A percentile compares a stretch with the other conserved stretches of the same genome.
These are phyloP conservation scores for Solanum acaule DNA, from an alignment of 257 asterid species.

Conservation along the genomic window DNA sequence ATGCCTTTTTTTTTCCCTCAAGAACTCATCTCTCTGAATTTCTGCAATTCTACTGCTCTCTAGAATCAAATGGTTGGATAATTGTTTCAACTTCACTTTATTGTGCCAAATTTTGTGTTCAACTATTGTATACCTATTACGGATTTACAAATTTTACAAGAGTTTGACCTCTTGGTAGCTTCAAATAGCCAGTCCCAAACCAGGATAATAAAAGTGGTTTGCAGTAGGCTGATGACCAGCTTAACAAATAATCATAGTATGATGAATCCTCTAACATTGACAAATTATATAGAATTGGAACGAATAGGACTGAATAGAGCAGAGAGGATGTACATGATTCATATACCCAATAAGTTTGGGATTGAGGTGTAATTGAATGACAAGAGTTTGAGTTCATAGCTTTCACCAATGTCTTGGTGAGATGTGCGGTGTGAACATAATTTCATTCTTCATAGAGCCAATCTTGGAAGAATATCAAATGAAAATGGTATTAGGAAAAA, in stretches of 20 bases:
- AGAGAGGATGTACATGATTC: not conserved
- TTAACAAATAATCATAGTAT: not conserved
- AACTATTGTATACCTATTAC: not conserved
- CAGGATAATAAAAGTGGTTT: too few species aligned
- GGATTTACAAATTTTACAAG: not conserved
- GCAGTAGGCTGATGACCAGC: not conserved
- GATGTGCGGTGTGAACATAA: not conserved
- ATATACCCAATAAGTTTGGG: not conserved
- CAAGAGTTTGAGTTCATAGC: not conserved
- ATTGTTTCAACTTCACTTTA: not conserved
- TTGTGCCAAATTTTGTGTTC: not conserved
- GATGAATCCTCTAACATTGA: not conserved
- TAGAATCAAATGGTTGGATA: not conserved
- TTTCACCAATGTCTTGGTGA: not conserved
- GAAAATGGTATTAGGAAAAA: not conserved
- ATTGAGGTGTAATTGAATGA: not conserved
- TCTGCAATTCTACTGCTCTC: not conserved
- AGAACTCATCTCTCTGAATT: not conserved
- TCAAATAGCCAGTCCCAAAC: too few species aligned
- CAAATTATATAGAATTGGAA: not conserved
- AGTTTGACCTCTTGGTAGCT: not conserved
- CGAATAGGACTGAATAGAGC: not conserved
- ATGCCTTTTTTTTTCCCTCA: not conserved
- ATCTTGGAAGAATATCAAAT: not conserved
- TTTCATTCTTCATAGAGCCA: not conserved